Evolutionary conservation across 805 yeast genomes (phyloP).

Genomic region (Candida fluviatilis): DNA sequence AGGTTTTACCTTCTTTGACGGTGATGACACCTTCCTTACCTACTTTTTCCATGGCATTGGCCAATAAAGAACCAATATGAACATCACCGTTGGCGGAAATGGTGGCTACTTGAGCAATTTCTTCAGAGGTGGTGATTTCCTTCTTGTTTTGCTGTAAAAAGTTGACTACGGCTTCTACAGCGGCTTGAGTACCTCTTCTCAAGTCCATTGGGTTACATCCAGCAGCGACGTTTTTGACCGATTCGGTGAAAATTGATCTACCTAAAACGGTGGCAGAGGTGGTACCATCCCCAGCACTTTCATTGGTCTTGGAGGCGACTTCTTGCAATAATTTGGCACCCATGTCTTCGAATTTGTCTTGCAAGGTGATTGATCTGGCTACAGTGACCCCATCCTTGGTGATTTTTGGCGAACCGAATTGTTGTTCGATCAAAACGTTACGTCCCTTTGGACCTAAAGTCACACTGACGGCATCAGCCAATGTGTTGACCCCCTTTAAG

Average conservation of each 20-base stretch:
- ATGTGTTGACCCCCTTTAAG: constrained; percentile 86
- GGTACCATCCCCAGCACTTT: constrained; percentile 98
- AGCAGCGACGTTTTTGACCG: constrained; percentile 95
- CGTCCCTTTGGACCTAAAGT: constrained; percentile 98
- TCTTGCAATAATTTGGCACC: constrained; percentile 95
- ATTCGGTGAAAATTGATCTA: constrained; percentile 90
- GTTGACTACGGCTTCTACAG: constrained; percentile 87
- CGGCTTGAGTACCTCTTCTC: constrained; percentile 96
- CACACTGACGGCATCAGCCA: constrained; percentile 94
- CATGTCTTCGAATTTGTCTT: constrained; percentile 91
- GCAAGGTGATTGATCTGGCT: constrained; percentile 75
- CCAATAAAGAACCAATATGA: constrained; percentile 87
- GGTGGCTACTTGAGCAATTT: constrained; percentile 97
- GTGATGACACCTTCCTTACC: constrained; percentile 99
- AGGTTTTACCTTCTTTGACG: constrained; percentile 94
- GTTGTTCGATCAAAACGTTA: constrained; percentile 93
- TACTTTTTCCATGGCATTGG: constrained; percentile 96
- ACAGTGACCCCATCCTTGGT: constrained; percentile 99
- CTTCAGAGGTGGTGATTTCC: constrained; percentile 89
- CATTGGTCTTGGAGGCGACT: constrained; percentile 95
- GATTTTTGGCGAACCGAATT: constrained; percentile 95
- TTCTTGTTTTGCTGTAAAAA: constrained; percentile 82
- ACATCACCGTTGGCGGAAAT: constrained; percentile 95
- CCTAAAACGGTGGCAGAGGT: constrained; percentile 97
- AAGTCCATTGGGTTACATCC: constrained; percentile 99